Evolutionary conservation across 441 rosid genomes (phyloP).

Genomic region (Brassica hybrid): DNA sequence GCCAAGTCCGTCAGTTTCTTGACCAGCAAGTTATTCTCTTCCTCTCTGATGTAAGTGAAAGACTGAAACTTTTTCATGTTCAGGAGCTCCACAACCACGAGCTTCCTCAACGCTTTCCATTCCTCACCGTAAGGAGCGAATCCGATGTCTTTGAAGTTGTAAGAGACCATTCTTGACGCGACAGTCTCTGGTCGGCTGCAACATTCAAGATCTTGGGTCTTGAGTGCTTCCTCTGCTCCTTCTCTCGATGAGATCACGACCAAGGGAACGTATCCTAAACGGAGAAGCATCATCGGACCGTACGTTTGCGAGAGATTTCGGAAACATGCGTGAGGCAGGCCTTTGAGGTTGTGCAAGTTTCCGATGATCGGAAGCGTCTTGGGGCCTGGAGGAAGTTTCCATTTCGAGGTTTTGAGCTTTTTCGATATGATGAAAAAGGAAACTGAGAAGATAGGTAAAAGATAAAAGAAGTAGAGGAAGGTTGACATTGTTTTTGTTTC

Average conservation of each 20-base stretch:
- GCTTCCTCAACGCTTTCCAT: conserved; percentile 5
- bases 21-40: conserved; percentile 1
- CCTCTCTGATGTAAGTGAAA: background rate
- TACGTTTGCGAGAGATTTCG: background rate
- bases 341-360: background rate
- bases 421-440: background rate
- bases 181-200: conserved; percentile 3
- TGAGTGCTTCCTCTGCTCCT: conserved; percentile 3
- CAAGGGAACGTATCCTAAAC: background rate
- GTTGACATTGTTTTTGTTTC: background rate
- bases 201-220: background rate
- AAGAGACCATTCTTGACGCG: background rate
- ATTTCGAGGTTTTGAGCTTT: background rate
- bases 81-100: background rate
- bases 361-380: background rate
- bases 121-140: conserved; percentile 5
- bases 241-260: background rate
- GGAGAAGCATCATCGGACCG: background rate
- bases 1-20: background rate
- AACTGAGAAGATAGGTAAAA: background rate
- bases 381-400: conserved; percentile 1
- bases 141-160: background rate
- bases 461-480: background rate
- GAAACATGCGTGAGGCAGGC: background rate
- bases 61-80: background rate